Conservation (phyloP, 805 yeast species). For the Metschnikowia lochheadii region DNA sequence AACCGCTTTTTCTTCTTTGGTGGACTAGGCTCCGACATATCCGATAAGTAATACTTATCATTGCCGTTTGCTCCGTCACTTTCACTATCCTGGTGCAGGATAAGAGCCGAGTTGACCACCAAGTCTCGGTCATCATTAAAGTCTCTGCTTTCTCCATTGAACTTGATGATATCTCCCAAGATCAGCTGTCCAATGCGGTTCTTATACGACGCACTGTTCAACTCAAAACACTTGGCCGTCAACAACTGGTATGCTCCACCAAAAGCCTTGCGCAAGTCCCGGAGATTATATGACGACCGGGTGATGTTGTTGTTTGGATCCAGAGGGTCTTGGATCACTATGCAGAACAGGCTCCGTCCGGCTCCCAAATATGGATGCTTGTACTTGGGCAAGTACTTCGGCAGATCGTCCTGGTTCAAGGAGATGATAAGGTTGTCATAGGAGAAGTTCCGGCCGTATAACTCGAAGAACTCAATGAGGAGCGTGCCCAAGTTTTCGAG, state of each 20-base stretch:
- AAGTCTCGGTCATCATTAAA: conserved; percentile 68
- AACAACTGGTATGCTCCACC: conserved; percentile 82
- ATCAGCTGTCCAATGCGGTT: conserved; percentile 68
- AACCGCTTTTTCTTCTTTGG: neutral
- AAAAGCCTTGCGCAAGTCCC: conserved; percentile 80
- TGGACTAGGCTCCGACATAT: conserved; percentile 27
- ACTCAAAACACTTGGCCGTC: conserved; percentile 68
- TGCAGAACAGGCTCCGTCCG: conserved; percentile 51
- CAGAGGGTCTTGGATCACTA: conserved; percentile 86
- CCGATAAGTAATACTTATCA: conserved; percentile 42
- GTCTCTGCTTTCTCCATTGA: conserved; percentile 69
- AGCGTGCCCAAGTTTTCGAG: conserved; percentile 78
- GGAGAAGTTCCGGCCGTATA: conserved; percentile 86
- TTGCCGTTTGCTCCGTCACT: conserved; percentile 35
- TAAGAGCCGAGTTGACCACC: conserved; percentile 58
- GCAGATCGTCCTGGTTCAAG: conserved; percentile 49
- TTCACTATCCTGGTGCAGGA: conserved; percentile 27
- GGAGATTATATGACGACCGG: conserved; percentile 75
- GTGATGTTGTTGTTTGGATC: conserved; percentile 81
- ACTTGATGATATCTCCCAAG: conserved; percentile 73
- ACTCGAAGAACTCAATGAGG: conserved; percentile 85
- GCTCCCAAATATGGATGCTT: conserved; percentile 48
- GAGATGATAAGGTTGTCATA: conserved; percentile 75
- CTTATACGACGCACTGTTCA: conserved; percentile 62
- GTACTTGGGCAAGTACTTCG: conserved; percentile 61